Evolutionary conservation across 2,329 filamentous ascomycete genomes (phyloP), one percentile per base, ranked within the genome.

Genomic region (Fusarium phyllophilum): DNA sequence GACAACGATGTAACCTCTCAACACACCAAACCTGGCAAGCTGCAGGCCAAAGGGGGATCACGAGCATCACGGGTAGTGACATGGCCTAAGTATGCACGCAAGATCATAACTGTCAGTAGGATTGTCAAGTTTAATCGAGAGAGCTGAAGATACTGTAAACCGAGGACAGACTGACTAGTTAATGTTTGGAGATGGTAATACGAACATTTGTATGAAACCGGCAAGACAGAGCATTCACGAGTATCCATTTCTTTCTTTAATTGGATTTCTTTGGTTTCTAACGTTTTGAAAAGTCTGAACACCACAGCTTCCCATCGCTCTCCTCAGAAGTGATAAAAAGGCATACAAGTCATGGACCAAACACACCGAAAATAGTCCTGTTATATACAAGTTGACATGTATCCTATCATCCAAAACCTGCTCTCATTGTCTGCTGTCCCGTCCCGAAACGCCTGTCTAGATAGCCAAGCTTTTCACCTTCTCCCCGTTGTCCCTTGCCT

Each of bases 311-410:
- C 38, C 64, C 49, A 70, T 64, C 34, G 59, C 65, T 59, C 41
- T 58, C 58, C 48, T 68, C 55, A 46, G 26, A 45, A 51, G 26
- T 54, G 44, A 56, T 65, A 46, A 52, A 31, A 52, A 51, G 46
- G 57, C 63, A 68, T 70, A 52, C 73, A 77, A 68, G 70, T 72
- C 75, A 49, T 58, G 38, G 46, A 54, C 41, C 58, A 63, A 76
- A 66, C 72, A 76, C 49, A 49, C 44, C 68, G 70, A 65, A 67
- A 59, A 72, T 69, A 55, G 62, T 67, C 70, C 74, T 72, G 54
- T 69, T 70, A 78, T 78, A 72, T 78, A 78, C 76, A 78, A 66
- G 59, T 68, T 67, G 68, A 77, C 75, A 77, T 78, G 70, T 67
- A 75, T 62, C 66, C 62, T 58, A 48, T 26, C 66, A 65, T 58